Percentiles rank a stretch among this genome's conserved stretches.
These are phyloP conservation scores for Fraxinus floribunda DNA, from an alignment of 305 asterid species.

Conservation along the genomic window DNA sequence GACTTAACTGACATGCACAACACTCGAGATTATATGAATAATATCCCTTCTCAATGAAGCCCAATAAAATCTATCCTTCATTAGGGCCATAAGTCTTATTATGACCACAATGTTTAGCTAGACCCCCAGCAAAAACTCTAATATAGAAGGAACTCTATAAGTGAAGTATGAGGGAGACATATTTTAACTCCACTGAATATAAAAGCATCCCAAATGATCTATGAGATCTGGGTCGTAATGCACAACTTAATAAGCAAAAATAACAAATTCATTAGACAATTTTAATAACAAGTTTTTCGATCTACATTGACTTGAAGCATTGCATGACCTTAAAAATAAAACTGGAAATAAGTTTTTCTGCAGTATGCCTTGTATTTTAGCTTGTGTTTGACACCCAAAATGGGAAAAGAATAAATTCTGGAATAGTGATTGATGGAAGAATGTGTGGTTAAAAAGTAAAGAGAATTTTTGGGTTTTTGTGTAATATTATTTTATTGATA, in stretches of 20 bases:
- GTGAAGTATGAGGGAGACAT: not conserved
- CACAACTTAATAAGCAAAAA: conserved; percentile 11
- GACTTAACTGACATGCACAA: not conserved
- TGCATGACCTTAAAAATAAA: conserved; percentile 13
- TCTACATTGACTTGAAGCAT: conserved; percentile 7
- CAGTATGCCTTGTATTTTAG: conserved; percentile 4
- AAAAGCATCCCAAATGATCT: not conserved
- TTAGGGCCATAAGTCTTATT: not conserved
- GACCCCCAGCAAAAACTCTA: not conserved
- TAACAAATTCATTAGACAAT: conserved; percentile 1
- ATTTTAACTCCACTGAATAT: not conserved
- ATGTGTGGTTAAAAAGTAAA: no score
- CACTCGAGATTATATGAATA: not conserved
- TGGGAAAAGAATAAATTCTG: no score
- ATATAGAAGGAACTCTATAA: not conserved
- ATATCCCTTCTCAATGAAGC: not conserved
- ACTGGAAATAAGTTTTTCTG: not conserved
- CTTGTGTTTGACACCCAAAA: no score
- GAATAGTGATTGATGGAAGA: no score
- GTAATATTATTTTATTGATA: no score
- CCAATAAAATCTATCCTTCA: not conserved
- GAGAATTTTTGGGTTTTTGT: no score
- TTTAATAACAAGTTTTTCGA: not conserved
- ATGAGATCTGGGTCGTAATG: conserved; percentile 5
- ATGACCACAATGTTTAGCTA: not conserved